These are phyloP conservation scores for Hypoxylon lienhwacheense DNA, from an alignment of 495 filamentous ascomycete genomes.

Conservation along the genomic window DNA sequence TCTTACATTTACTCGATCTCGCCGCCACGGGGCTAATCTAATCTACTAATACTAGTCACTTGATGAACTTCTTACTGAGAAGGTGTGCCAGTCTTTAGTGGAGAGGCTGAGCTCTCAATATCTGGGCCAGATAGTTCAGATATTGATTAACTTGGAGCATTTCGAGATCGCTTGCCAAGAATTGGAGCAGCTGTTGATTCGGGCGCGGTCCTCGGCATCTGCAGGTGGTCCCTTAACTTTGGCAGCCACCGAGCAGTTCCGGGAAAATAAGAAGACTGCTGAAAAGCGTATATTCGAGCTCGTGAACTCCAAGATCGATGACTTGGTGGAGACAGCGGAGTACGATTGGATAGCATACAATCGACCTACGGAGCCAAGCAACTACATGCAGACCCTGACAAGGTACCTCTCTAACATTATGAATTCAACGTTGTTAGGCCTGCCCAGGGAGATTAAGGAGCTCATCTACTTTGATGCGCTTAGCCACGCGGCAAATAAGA, in stretches of 20 bases:
- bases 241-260: slow-evolving; percentile 81
- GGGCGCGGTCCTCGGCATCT: slow-evolving; percentile 75
- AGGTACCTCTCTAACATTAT: slow-evolving; percentile 95
- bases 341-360: slow-evolving; percentile 86
- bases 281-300: slow-evolving; percentile 98
- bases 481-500: slow-evolving; percentile 83
- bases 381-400: slow-evolving; percentile 92
- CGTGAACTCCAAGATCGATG: slow-evolving; percentile 98
- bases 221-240: slow-evolving; percentile 74
- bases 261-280: slow-evolving; percentile 87
- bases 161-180: slow-evolving; percentile 92
- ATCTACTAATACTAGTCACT: slow-evolving; percentile 50
- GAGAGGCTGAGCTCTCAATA: slow-evolving; percentile 90
- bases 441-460: slow-evolving; percentile 93
- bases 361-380: slow-evolving; percentile 70
- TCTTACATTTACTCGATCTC: background rate
- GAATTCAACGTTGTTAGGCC: slow-evolving; percentile 85
- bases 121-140: slow-evolving; percentile 95
- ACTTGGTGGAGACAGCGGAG: slow-evolving; percentile 93
- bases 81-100: slow-evolving; percentile 87
- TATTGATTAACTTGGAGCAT: slow-evolving; percentile 94
- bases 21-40: slow-evolving; percentile 17
- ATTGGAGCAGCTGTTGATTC: slow-evolving; percentile 78
- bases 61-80: slow-evolving; percentile 84
- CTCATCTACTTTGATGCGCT: slow-evolving; percentile 97